Percentiles rank a stretch among this genome's conserved stretches.
Evolutionary conservation across 257 asterid species (phyloP).

Genomic region (Nicotiana noctiflora): DNA sequence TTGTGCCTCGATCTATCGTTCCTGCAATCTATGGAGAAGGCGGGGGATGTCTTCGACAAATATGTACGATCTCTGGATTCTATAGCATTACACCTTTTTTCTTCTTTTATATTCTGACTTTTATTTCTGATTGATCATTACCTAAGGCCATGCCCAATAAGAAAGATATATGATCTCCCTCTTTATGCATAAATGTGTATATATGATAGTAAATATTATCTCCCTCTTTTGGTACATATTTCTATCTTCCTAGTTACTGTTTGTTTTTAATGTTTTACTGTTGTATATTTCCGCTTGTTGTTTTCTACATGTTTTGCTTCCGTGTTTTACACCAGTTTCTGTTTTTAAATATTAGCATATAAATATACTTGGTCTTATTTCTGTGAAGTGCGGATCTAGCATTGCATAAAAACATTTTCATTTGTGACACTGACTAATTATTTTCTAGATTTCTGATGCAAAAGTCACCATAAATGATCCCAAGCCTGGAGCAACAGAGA

Average conservation of each 20-base stretch:
- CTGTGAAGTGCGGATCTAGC: neutral
- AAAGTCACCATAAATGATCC: constrained; percentile 61
- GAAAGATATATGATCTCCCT: neutral
- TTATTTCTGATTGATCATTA: neutral
- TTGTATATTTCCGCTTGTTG: neutral
- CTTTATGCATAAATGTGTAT: neutral
- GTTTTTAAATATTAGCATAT: neutral
- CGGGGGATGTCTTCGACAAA: constrained; percentile 82
- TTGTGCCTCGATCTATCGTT: constrained; percentile 82
- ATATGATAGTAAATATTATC: neutral
- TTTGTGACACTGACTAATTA: constrained; percentile 3
- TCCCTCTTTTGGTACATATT: neutral
- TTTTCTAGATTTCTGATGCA: constrained; percentile 78
- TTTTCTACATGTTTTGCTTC: neutral
- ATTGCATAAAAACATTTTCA: neutral
- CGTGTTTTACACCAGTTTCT: neutral
- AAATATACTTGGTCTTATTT: neutral
- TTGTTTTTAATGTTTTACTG: neutral
- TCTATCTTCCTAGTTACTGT: neutral
- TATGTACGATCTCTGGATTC: constrained; percentile 33
- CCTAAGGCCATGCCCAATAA: neutral
- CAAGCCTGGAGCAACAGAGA: constrained; percentile 72
- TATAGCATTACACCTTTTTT: constrained; percentile 9
- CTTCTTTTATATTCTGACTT: neutral
- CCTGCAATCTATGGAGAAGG: constrained; percentile 87